Evolutionary conservation across 2,329 filamentous ascomycete species (phyloP), one percentile per base, ranked within the genome.

Genomic region (Aspergillus fumigatus): DNA sequence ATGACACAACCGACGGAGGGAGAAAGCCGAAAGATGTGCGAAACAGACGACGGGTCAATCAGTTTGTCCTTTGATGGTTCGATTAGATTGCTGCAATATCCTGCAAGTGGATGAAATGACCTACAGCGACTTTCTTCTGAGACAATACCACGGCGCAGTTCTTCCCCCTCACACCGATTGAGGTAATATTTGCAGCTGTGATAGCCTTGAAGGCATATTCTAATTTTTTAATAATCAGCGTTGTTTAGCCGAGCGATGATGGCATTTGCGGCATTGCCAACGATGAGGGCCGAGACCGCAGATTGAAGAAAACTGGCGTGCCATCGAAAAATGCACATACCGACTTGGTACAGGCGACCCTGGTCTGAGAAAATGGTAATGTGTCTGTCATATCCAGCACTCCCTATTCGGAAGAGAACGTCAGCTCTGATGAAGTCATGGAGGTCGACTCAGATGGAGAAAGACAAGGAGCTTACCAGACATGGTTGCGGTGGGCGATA

Each of bases 131-230:
- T 81, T 99, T 99, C 87, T 99, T 99, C 80, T 99, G 94, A 61
- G 94, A 97, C 74, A 99, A 81, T 53, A 99, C 90, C 48, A 99
- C 94, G 35, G 94, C 94, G 71, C 93, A 97, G 80, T 94, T 86
- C 84, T 99, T 99, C 77, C 94, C 94, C 73, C 92, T 85, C 66
- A 99, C 86, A 68, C 94, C 94, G 75, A 99, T 85, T 60, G 94
- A 94, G 83, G 96, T 99, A 81, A 99, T 97, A 79, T 97, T 97
- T 67, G 94, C 94, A 60, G 94, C 93, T 67, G 94, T 99, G 79
- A 99, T 99, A 58, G 94, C 94, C 82, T 99, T 99, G 87, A 99
- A 99, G 69, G 94, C 94, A 93, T 99, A 99, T 84, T 99, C 94
- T 97, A 74, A 67, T 64, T 43, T 52, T 53, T 60, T 60, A 67